phyloP scores from a whole-genome alignment of 1,284 basidiomycete species.

The Rhodotorula sp. region DNA sequence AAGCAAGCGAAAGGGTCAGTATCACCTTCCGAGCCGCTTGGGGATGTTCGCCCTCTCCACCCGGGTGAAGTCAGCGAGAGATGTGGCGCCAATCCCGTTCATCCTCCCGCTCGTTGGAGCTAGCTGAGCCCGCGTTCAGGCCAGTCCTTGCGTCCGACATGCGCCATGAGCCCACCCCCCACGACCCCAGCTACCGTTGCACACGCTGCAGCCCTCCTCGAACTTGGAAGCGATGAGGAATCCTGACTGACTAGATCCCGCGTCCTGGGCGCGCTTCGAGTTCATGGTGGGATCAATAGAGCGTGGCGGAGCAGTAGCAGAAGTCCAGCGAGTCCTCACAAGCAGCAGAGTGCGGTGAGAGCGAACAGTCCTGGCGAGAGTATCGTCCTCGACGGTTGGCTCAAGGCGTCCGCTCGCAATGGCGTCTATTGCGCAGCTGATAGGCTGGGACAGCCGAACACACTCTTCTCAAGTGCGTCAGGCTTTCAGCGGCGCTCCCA shows the following conservation, averaged over 20 bases:
- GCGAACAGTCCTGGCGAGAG: not conserved
- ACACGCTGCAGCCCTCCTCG: not conserved
- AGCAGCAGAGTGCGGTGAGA: not conserved
- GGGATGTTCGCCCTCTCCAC: not conserved
- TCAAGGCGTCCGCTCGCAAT: not conserved
- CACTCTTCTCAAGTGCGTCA: not conserved
- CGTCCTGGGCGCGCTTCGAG: slow-evolving; percentile 12
- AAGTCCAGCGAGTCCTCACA: not conserved
- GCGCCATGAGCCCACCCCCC: no score
- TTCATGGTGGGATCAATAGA: slow-evolving; percentile 1
- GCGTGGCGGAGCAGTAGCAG: not conserved
- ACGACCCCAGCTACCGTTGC: not conserved
- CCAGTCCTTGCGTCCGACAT: no score
- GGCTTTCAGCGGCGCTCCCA: not conserved
- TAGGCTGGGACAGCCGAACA: not conserved
- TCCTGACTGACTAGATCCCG: not conserved
- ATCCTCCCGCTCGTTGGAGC: not conserved
- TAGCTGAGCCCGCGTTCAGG: no score
- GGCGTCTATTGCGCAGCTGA: slow-evolving; percentile 1
- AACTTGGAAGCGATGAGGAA: not conserved
- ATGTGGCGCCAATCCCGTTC: not conserved
- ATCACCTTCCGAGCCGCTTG: not conserved
- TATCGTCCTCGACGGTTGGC: not conserved
- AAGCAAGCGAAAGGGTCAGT: not conserved
- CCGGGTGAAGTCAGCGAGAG: not conserved